Percentiles rank a stretch among this genome's conserved stretches.
Conservation (phyloP, 176 grass and related monocot species). For the Alloteropsis semialata region DNA sequence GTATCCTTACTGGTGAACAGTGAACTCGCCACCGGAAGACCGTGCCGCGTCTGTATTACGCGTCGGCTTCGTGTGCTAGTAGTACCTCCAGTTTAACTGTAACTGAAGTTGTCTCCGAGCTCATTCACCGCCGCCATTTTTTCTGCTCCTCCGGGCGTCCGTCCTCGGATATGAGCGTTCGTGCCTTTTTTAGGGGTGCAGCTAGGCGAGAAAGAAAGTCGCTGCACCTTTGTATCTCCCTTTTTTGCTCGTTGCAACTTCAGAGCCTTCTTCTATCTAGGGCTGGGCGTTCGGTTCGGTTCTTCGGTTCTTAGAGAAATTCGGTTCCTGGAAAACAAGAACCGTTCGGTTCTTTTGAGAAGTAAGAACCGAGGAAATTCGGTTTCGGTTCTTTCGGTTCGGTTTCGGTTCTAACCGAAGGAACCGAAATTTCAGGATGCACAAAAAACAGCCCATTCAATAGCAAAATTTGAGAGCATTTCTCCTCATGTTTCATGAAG, state of each 20-base stretch:
- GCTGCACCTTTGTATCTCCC: neutral
- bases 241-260: neutral
- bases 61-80: neutral
- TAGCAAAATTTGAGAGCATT: too few relatives aligned
- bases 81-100: neutral
- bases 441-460: too few relatives aligned
- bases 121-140: slow-evolving; percentile 1
- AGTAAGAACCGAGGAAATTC: too few relatives aligned
- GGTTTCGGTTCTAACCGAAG: too few relatives aligned
- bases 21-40: neutral
- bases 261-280: too few relatives aligned
- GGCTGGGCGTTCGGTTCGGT: too few relatives aligned
- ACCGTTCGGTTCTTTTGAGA: too few relatives aligned
- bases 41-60: neutral
- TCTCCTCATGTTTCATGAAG: too few relatives aligned
- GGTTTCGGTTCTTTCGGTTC: too few relatives aligned
- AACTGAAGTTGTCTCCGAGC: slow-evolving; percentile 14
- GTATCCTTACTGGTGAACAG: slow-evolving; percentile 47
- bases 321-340: too few relatives aligned
- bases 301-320: too few relatives aligned
- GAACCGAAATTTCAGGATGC: too few relatives aligned
- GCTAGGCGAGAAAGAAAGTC: neutral
- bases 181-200: slow-evolving; percentile 29
- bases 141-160: slow-evolving; percentile 19
- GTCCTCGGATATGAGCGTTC: neutral